phyloP scores from a whole-genome alignment of 2,329 filamentous ascomycete species.

The Cordyceps pruinosa region DNA sequence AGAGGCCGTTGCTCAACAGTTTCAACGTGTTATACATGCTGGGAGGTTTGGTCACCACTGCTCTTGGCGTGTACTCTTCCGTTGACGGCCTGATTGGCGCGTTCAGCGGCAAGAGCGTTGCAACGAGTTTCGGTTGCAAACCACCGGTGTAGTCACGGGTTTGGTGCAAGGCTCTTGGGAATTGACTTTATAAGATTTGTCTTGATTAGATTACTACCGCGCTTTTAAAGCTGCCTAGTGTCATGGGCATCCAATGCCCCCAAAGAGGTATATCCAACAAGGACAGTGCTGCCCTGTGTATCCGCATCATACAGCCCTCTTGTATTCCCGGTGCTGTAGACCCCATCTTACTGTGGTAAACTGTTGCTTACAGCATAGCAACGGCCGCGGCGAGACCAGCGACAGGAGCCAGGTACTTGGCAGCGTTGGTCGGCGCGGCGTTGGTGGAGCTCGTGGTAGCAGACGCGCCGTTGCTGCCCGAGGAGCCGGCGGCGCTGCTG shows the following conservation, averaged over 20 bases:
- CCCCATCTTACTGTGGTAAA: neutral
- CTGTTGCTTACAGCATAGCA: conserved; percentile 8
- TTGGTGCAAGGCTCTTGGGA: too few relatives aligned
- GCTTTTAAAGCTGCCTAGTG: neutral
- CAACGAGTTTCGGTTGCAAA: neutral
- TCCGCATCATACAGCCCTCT: neutral
- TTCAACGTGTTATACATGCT: neutral
- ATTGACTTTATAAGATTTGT: too few relatives aligned
- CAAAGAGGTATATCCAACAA: neutral
- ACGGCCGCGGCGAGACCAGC: conserved; percentile 11
- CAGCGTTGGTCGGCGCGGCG: conserved; percentile 6
- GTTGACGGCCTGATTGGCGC: neutral
- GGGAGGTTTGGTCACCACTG: neutral
- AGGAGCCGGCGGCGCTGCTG: neutral
- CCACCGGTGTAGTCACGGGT: neutral
- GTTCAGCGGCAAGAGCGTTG: neutral
- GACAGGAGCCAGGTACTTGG: conserved; percentile 10
- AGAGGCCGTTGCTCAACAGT: neutral
- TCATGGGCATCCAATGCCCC: neutral
- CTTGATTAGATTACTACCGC: neutral
- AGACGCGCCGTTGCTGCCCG: neutral
- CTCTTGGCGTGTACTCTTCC: neutral
- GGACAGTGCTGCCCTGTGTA: neutral
- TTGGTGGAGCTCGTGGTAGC: neutral
- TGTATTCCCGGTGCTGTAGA: neutral